Evolutionary conservation across 805 yeast genomes (phyloP).

Genomic region (Groenewaldozyma salmanticensis): DNA sequence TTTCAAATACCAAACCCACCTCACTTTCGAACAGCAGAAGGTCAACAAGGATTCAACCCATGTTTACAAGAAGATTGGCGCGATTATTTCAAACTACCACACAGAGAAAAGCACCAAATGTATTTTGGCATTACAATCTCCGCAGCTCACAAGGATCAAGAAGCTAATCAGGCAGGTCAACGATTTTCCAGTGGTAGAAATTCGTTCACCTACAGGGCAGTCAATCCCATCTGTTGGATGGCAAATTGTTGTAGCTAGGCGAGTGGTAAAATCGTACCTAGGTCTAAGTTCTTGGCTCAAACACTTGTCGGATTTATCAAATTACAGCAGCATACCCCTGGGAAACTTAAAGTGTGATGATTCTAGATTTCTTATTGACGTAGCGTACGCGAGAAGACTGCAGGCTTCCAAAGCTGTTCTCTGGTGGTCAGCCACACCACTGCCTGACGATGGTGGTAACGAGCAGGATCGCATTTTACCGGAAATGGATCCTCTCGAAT

Average conservation of each 20-base stretch:
- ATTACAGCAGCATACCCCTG: slow-evolving; percentile 72
- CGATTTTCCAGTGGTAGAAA: slow-evolving; percentile 54
- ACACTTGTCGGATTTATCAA: slow-evolving; percentile 54
- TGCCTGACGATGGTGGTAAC: slow-evolving; percentile 77
- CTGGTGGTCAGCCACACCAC: slow-evolving; percentile 86
- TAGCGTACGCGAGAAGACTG: slow-evolving; percentile 74
- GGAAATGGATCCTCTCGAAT: slow-evolving; percentile 46
- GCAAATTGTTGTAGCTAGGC: slow-evolving; percentile 58
- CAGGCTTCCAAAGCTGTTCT: slow-evolving; percentile 56
- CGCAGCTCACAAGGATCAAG: slow-evolving; percentile 37
- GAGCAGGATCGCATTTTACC: slow-evolving; percentile 52
- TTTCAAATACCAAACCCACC: slow-evolving; percentile 42
- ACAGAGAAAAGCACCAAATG: slow-evolving; percentile 60
- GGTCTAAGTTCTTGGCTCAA: slow-evolving; percentile 65
- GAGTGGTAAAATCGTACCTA: slow-evolving; percentile 61
- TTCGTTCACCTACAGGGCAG: slow-evolving; percentile 33
- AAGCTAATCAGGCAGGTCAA: slow-evolving; percentile 39
- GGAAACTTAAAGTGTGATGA: slow-evolving; percentile 78
- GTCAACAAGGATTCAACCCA: slow-evolving; percentile 42
- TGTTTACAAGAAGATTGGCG: slow-evolving; percentile 49
- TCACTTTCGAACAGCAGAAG: slow-evolving; percentile 47
- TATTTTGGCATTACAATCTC: slow-evolving; percentile 66
- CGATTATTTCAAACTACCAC: slow-evolving; percentile 43
- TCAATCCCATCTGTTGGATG: slow-evolving; percentile 70
- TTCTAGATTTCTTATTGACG: slow-evolving; percentile 69